Base-by-base conservation (phyloP, 441 rosid species). In the Iberis amara region DNA sequence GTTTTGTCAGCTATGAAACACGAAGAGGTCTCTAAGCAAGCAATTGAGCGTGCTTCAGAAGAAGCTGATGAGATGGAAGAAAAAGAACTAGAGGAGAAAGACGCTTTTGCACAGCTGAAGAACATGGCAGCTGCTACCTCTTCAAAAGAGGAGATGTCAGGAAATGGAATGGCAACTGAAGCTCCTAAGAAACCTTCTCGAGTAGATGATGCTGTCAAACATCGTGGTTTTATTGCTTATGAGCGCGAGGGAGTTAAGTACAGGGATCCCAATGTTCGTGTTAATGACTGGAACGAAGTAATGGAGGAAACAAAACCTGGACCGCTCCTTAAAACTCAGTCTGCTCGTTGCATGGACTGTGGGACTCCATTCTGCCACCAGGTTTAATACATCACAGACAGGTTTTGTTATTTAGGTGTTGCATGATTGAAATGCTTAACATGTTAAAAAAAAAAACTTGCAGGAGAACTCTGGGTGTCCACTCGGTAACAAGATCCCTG, bases 311-410 rank as follows among this genome's bases (percentile, higher is more conserved):
- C 96, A 47, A 73, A 81, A 55, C 95, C 96, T 58, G 86, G 98
- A 30, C 85, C 92, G 7, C 90, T 94, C 39, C 67, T 88, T 31
- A 90, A 74, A 47, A 94, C 99, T 3, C 99, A 94, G 60, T 81
- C 99, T 11, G 98, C 99, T 45, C 96, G 99, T 52, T 94, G 99
- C 78, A 94, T 94, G 99, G 99, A 90, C 64, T 94, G 99, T 70
- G 99, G 99, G 38, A 94, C 99, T 62, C 99, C 99, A 39, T 94
- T 90, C 79, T 94, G 99, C 73, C 98, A 94, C 68, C 99, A 94
- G 95, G 99, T 79, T 60, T 57, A 9, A 18, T 18, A 47, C 35
- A 7, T 38, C 5, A 28, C 6, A 28, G 2, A 28, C 32, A 28
- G 6, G 42, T 32, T 7, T 9, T 18, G 0, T 21, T 7, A 45